Conservation (phyloP, 257 asterid species). For the Verbena officinalis region DNA sequence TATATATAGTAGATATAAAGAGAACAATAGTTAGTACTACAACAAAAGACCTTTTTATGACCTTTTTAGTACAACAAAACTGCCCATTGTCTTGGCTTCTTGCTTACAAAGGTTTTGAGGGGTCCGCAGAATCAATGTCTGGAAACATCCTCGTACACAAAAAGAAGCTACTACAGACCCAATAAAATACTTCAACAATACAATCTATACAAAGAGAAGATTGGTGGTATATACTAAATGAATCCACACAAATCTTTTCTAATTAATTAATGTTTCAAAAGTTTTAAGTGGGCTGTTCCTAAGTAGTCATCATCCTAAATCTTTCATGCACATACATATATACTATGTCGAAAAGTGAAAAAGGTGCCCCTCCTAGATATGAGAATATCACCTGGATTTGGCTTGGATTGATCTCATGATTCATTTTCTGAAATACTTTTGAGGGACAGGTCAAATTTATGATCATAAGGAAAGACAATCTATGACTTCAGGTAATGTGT, state of each 20-base stretch:
- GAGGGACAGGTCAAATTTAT: background rate
- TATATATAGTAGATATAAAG: background rate
- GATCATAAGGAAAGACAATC: slow-evolving; percentile 62
- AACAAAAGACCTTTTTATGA: slow-evolving; percentile 29
- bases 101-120: slow-evolving; percentile 20
- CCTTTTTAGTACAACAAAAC: slow-evolving; percentile 25
- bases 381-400: slow-evolving; percentile 34
- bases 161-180: slow-evolving; percentile 9
- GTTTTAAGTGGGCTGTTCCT: slow-evolving; percentile 23
- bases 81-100: slow-evolving; percentile 20
- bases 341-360: slow-evolving; percentile 41
- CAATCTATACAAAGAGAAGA: slow-evolving; percentile 15
- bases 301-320: slow-evolving; percentile 13
- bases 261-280: slow-evolving; percentile 3
- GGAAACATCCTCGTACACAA: slow-evolving; percentile 38
- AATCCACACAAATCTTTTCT: slow-evolving; percentile 15
- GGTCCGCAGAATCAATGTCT: slow-evolving; percentile 35
- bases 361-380: slow-evolving; percentile 20
- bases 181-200: slow-evolving; percentile 3
- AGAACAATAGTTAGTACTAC: background rate
- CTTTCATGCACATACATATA: slow-evolving; percentile 33
- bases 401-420: slow-evolving; percentile 25
- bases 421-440: slow-evolving; percentile 24
- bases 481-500: slow-evolving; percentile 45
- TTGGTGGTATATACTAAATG: background rate